Conservation (phyloP, 2,329 filamentous ascomycete species). For the Trichoderma brevicompactum region DNA sequence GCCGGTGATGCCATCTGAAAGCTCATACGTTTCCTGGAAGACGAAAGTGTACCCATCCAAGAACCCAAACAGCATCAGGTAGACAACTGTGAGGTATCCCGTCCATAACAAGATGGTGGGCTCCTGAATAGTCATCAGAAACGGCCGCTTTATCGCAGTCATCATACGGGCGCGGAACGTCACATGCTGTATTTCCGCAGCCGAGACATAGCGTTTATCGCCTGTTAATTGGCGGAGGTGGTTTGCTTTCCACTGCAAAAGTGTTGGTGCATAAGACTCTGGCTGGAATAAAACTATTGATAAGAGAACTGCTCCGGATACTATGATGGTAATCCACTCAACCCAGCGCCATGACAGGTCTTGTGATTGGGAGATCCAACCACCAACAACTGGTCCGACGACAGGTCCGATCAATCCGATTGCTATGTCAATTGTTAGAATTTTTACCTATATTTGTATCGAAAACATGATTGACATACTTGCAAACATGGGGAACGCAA, state of each 20-base stretch:
- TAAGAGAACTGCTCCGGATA: conserved; percentile 2
- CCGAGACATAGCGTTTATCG: conserved; percentile 17
- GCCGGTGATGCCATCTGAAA: conserved; percentile 19
- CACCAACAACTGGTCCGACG: background rate
- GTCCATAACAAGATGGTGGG: conserved; percentile 24
- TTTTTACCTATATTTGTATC: too few species aligned
- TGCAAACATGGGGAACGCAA: conserved; percentile 20
- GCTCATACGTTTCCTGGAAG: conserved; percentile 12
- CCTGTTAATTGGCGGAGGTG: conserved; percentile 5
- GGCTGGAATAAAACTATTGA: conserved; percentile 20
- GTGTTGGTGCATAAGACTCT: conserved; percentile 4
- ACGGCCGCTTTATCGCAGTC: conserved; percentile 3
- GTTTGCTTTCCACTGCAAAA: conserved; percentile 18
- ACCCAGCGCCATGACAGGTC: conserved; percentile 21
- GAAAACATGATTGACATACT: background rate
- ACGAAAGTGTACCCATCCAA: conserved; percentile 18
- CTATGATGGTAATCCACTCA: conserved; percentile 21
- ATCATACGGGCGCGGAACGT: background rate
- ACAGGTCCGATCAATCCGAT: conserved; percentile 13
- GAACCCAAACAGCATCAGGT: conserved; percentile 17
- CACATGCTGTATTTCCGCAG: background rate
- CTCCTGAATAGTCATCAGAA: conserved; percentile 17
- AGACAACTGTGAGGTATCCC: conserved; percentile 11
- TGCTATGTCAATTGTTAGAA: background rate
- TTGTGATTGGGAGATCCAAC: conserved; percentile 8